phyloP scores from a whole-genome alignment of 2,329 filamentous ascomycete genomes.

The Ophiostoma angusticollis region DNA sequence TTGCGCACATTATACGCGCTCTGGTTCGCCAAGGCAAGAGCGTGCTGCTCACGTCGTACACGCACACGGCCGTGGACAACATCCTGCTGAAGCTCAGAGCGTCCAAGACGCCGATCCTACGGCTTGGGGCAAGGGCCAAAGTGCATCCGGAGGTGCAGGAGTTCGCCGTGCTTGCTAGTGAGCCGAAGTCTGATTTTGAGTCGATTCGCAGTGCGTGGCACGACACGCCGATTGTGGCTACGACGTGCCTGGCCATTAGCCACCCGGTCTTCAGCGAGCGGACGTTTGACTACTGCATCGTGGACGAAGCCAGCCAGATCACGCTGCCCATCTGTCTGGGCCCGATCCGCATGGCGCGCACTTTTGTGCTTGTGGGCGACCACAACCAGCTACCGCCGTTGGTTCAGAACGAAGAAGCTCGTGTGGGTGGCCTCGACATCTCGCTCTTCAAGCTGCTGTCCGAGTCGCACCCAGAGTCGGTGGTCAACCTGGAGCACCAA shows the following conservation, averaged over 20 bases:
- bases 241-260: slow-evolving; percentile 84
- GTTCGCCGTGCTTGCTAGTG: slow-evolving; percentile 68
- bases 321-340: slow-evolving; percentile 90
- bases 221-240: slow-evolving; percentile 78
- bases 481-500: slow-evolving; percentile 87
- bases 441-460: slow-evolving; percentile 90
- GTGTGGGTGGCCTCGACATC: slow-evolving; percentile 75
- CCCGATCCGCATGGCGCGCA: slow-evolving; percentile 82
- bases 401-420: slow-evolving; percentile 82
- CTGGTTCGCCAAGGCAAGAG: slow-evolving; percentile 82
- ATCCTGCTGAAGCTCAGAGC: slow-evolving; percentile 77
- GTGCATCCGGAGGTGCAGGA: slow-evolving; percentile 77
- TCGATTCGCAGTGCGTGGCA: slow-evolving; percentile 78
- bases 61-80: slow-evolving; percentile 95
- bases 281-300: slow-evolving; percentile 94
- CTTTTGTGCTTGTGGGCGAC: slow-evolving; percentile 90
- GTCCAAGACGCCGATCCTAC: slow-evolving; percentile 61
- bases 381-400: slow-evolving; percentile 92
- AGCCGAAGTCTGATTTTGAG: slow-evolving; percentile 63
- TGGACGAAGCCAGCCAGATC: slow-evolving; percentile 96
- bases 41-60: slow-evolving; percentile 87
- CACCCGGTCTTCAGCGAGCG: slow-evolving; percentile 81
- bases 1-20: slow-evolving; percentile 90
- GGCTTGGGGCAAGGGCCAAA: slow-evolving; percentile 75
- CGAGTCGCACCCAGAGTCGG: slow-evolving; percentile 72